A percentile compares a stretch with the other conserved stretches of the same genome.
These are phyloP conservation scores for Epichloe typhina DNA, from an alignment of 2,329 filamentous ascomycete species.

Conservation along the genomic window DNA sequence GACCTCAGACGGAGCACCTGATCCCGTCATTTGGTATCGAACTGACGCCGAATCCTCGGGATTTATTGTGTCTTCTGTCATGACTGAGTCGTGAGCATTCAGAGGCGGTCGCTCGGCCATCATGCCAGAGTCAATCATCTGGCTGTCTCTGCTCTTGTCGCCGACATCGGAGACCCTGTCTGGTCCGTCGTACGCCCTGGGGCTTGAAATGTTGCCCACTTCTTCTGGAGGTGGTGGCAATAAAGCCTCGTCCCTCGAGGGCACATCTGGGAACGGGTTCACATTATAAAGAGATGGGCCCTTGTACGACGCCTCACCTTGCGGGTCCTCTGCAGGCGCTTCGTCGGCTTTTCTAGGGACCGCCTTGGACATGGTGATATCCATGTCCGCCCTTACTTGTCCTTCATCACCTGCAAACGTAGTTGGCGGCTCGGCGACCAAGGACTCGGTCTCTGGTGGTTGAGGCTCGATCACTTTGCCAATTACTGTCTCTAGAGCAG, in stretches of 20 bases:
- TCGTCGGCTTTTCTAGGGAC: not conserved
- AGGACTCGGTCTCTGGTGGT: slow-evolving; percentile 11
- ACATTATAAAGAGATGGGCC: not conserved
- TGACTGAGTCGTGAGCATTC: slow-evolving; percentile 18
- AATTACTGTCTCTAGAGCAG: not conserved
- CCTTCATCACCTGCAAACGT: slow-evolving; percentile 18
- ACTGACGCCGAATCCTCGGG: slow-evolving; percentile 26
- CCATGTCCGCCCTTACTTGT: slow-evolving; percentile 13
- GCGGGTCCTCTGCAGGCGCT: slow-evolving; percentile 5
- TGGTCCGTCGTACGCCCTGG: slow-evolving; percentile 15
- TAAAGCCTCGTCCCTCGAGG: slow-evolving; percentile 11
- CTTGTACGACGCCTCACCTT: not conserved
- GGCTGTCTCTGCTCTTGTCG: slow-evolving; percentile 15
- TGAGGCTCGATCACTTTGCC: slow-evolving; percentile 4
- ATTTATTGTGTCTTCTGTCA: slow-evolving; percentile 25
- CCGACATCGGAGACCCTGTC: slow-evolving; percentile 14
- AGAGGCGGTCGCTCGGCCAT: slow-evolving; percentile 12
- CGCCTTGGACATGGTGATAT: slow-evolving; percentile 7
- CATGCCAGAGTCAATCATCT: slow-evolving; percentile 10
- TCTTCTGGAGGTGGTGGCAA: slow-evolving; percentile 26
- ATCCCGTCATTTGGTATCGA: slow-evolving; percentile 16
- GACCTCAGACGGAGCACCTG: slow-evolving; percentile 15
- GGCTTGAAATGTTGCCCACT: slow-evolving; percentile 26
- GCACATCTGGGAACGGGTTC: not conserved
- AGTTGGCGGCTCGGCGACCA: slow-evolving; percentile 19